phyloP scores from a whole-genome alignment of 345 rosid species.

The Bruguiera gymnorhiza region DNA sequence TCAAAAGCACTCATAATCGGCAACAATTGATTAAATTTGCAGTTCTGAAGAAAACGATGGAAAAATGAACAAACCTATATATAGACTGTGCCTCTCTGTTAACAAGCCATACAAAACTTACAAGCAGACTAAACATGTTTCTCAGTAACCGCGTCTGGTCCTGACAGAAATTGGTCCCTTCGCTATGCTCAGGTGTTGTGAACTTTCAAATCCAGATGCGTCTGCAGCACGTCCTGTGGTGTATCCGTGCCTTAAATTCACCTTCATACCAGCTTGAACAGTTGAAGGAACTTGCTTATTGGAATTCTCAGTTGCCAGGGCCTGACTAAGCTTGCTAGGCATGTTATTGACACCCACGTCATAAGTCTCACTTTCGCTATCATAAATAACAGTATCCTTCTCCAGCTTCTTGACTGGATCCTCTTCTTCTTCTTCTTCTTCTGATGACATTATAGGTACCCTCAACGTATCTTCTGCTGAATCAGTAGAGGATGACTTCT shows the following conservation, averaged over 20 bases:
- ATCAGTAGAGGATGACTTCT: conserved; percentile 31
- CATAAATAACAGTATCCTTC: conserved; percentile 52
- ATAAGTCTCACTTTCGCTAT: conserved; percentile 45
- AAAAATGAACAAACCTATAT: not conserved
- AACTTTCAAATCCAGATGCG: conserved; percentile 26
- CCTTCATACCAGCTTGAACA: conserved; percentile 32
- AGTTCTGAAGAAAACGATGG: too few species aligned
- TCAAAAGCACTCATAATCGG: not conserved
- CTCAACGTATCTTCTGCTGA: conserved; percentile 33
- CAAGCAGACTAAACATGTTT: not conserved
- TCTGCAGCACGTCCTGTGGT: conserved; percentile 21
- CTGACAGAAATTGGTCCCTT: conserved; percentile 56
- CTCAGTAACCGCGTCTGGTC: conserved; percentile 59
- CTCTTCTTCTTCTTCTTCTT: conserved; percentile 27
- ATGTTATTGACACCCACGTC: conserved; percentile 8
- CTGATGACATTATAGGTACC: conserved; percentile 30
- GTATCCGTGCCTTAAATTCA: conserved; percentile 25
- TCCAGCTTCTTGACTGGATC: conserved; percentile 53
- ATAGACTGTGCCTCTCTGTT: not conserved
- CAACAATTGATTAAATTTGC: not conserved
- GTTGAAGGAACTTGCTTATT: conserved; percentile 26
- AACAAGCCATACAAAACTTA: not conserved
- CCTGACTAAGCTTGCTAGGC: conserved; percentile 14
- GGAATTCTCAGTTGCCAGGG: not conserved
- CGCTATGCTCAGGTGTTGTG: conserved; percentile 27